Percentiles rank a stretch among this genome's conserved stretches.
These are phyloP conservation scores for Helicostylum pulchrum DNA, from an alignment of 192 early-diverging fungal genomes.

Conservation along the genomic window DNA sequence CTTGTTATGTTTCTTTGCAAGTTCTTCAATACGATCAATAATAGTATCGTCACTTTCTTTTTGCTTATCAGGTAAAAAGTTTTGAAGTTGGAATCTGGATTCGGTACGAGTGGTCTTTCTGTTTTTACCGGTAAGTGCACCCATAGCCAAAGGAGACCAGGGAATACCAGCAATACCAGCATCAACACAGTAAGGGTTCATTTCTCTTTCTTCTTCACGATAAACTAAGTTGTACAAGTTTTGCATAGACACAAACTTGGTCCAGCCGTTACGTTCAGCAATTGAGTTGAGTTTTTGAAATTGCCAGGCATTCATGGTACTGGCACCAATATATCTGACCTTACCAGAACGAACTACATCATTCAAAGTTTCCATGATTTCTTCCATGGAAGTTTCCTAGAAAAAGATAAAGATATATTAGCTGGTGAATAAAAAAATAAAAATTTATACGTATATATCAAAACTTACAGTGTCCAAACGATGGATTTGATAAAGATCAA, in stretches of 20 bases:
- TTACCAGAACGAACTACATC: conserved; percentile 65
- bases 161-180: conserved; percentile 26
- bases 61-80: background rate
- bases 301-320: conserved; percentile 40
- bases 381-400: conserved; percentile 55
- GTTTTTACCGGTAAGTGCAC: conserved; percentile 24
- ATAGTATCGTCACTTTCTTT: conserved; percentile 18
- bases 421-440: background rate
- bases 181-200: conserved; percentile 36
- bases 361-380: conserved; percentile 67
- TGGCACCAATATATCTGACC: conserved; percentile 43
- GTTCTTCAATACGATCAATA: conserved; percentile 24
- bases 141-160: conserved; percentile 34
- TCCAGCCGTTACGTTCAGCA: conserved; percentile 39
- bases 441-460: no score
- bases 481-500: conserved; percentile 75
- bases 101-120: conserved; percentile 14
- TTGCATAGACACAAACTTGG: conserved; percentile 24
- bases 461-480: conserved; percentile 45
- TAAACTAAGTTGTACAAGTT: conserved; percentile 40
- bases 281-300: conserved; percentile 35
- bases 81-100: background rate
- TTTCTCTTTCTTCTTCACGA: conserved; percentile 42
- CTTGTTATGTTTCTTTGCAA: conserved; percentile 20
- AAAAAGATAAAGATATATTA: background rate